Evolutionary conservation across 805 yeast species (phyloP).

Genomic region (Metschnikowia gelsemii): DNA sequence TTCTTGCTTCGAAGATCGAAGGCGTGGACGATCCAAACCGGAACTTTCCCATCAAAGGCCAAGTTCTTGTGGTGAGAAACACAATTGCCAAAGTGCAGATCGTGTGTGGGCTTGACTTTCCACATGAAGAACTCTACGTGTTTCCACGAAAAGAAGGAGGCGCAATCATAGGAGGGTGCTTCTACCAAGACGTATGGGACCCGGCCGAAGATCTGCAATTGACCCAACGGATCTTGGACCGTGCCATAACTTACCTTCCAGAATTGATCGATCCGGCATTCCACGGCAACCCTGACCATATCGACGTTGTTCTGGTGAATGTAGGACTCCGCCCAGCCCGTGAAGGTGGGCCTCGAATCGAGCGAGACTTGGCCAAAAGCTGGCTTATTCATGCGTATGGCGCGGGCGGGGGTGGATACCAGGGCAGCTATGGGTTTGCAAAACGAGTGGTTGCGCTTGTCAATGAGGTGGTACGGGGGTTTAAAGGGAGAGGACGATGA

Average conservation of each 20-base stretch:
- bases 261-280: constrained; percentile 30
- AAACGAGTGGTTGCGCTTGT: constrained; percentile 13
- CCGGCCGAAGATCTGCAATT: constrained; percentile 38
- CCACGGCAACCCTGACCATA: constrained; percentile 26
- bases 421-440: constrained; percentile 67
- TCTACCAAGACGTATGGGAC: constrained; percentile 19
- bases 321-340: constrained; percentile 43
- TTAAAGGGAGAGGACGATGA: too few relatives aligned
- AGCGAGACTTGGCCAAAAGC: constrained; percentile 24
- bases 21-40: constrained; percentile 46
- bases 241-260: constrained; percentile 46
- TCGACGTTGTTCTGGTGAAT: constrained; percentile 33
- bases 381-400: constrained; percentile 66
- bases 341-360: constrained; percentile 37
- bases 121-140: constrained; percentile 51
- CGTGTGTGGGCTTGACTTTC: constrained; percentile 36
- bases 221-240: constrained; percentile 45
- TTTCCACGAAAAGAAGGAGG: constrained; percentile 71
- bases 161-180: constrained; percentile 60
- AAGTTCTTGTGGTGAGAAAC: constrained; percentile 53
- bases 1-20: constrained; percentile 42
- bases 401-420: constrained; percentile 44
- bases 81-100: constrained; percentile 28
- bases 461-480: neutral
- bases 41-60: constrained; percentile 59